Evolutionary conservation across 1,139 yeast genomes (phyloP), one percentile per base, ranked within the genome.

Genomic region (Kluyveromyces sp.): DNA sequence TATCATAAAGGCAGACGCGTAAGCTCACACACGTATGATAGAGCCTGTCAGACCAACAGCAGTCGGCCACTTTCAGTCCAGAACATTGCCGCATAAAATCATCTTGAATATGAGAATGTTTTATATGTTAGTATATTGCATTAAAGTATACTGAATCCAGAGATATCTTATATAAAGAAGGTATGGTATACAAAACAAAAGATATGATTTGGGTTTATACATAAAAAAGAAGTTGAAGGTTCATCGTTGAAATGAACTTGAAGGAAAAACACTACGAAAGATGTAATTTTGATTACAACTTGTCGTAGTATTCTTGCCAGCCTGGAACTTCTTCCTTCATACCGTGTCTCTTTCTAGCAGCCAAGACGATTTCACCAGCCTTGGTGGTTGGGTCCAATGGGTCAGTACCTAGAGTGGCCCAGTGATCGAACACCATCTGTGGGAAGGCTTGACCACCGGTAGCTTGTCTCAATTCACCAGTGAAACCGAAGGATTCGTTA

Each of bases 391-490:
- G 82, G 75, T 92, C 97, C 63, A 85, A 75, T 69, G 94, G 95
- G 73, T 87, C 94, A 74, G 96, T 95, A 61, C 70, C 67, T 78
- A 92, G 77, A 65, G 84, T 73, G 59, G 87, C 78, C 97, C 97
- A 92, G 74, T 92, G 98, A 73, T 89, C 97, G 75, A 92, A 92
- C 74, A 92, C 92, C 94, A 92, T 81, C 80, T 89, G 97, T 77
- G 98, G 98, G 97, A 92, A 92, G 73, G 98, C 98, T 82, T 92
- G 98, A 75, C 98, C 98, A 85, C 96, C 96, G 67, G 98, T 92
- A 68, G 97, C 96, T 78, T 89, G 96, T 83, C 98, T 88, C 71
- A 92, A 85, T 69, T 88, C 95, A 77, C 94, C 92, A 66, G 96
- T 84, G 96, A 92, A 92, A 84, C 98, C 98, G 83, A 92, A 92